Conservation (phyloP, 768 basidiomycete genomes). For the Steccherinum ochraceum region DNA sequence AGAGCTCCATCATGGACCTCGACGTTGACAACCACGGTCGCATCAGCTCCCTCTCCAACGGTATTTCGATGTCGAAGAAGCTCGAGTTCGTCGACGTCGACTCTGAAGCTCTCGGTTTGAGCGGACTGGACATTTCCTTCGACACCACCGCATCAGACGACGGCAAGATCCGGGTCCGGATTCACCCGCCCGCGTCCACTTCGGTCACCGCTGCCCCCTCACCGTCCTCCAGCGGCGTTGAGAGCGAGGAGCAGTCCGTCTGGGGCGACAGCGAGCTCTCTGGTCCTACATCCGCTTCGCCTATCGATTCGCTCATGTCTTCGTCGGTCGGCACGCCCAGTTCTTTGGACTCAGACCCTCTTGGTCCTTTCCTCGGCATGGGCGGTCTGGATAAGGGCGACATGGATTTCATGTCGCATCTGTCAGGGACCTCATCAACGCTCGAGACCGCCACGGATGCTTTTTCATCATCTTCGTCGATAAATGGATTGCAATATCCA, state of each 20-base stretch:
- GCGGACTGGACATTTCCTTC: constrained; percentile 66
- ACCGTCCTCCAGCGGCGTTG: constrained; percentile 18
- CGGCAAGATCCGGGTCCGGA: constrained; percentile 69
- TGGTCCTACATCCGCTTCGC: constrained; percentile 2
- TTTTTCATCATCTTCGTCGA: not conserved
- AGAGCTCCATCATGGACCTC: constrained; percentile 23
- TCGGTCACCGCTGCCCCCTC: constrained; percentile 26
- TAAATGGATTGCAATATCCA: not conserved
- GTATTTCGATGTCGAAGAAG: constrained; percentile 29
- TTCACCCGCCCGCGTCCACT: constrained; percentile 44
- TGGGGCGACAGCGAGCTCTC: constrained; percentile 21
- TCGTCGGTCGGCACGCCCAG: constrained; percentile 9
- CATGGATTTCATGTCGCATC: constrained; percentile 8
- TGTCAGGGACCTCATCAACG: constrained; percentile 8
- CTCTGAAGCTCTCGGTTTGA: constrained; percentile 40
- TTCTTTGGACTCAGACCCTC: constrained; percentile 16
- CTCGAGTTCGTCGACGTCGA: constrained; percentile 57
- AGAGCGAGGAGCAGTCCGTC: constrained; percentile 25
- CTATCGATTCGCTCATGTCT: constrained; percentile 1
- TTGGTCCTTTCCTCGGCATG: constrained; percentile 57
- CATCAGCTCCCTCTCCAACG: constrained; percentile 17
- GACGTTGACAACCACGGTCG: constrained; percentile 20
- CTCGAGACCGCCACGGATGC: constrained; percentile 2
- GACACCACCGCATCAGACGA: constrained; percentile 58
- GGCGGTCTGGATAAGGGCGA: constrained; percentile 22